A percentile compares a stretch with the other conserved stretches of the same genome.
Evolutionary conservation across 805 yeast genomes (phyloP).

Genomic region (Candida michaelii): DNA sequence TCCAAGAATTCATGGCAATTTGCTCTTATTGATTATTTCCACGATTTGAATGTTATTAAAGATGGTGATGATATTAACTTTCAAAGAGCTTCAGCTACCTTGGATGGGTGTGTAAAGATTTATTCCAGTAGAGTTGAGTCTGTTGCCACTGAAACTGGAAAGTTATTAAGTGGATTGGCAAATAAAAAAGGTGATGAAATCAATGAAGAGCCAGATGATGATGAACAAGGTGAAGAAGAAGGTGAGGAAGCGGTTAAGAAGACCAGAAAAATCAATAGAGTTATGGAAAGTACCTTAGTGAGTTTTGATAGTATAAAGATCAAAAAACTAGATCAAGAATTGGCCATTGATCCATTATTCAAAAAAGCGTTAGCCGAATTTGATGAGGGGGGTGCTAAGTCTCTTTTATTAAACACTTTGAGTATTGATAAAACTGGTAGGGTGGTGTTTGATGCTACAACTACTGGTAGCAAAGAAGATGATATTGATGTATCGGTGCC

Average conservation of each 20-base stretch:
- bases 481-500: constrained; percentile 15
- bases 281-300: constrained; percentile 49
- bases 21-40: constrained; percentile 52
- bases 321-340: constrained; percentile 61
- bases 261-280: constrained; percentile 30
- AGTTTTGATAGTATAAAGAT: constrained; percentile 50
- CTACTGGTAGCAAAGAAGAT: constrained; percentile 21
- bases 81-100: constrained; percentile 85
- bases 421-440: constrained; percentile 52
- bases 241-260: constrained; percentile 21
- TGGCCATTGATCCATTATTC: constrained; percentile 71
- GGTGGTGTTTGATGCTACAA: constrained; percentile 66
- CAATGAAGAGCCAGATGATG: constrained; percentile 21
- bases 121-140: constrained; percentile 90
- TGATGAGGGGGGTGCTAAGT: constrained; percentile 82
- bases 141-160: constrained; percentile 87
- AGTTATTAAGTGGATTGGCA: constrained; percentile 73
- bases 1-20: constrained; percentile 50
- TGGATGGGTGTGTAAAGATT: constrained; percentile 93
- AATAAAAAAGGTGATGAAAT: constrained; percentile 29
- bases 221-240: constrained; percentile 15
- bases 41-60: constrained; percentile 47
- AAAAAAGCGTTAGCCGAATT: constrained; percentile 74
- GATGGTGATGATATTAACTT: constrained; percentile 65
- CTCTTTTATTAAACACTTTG: constrained; percentile 62